Conservation (phyloP, 495 filamentous ascomycete species). For the Penicillium bialowiezense region DNA sequence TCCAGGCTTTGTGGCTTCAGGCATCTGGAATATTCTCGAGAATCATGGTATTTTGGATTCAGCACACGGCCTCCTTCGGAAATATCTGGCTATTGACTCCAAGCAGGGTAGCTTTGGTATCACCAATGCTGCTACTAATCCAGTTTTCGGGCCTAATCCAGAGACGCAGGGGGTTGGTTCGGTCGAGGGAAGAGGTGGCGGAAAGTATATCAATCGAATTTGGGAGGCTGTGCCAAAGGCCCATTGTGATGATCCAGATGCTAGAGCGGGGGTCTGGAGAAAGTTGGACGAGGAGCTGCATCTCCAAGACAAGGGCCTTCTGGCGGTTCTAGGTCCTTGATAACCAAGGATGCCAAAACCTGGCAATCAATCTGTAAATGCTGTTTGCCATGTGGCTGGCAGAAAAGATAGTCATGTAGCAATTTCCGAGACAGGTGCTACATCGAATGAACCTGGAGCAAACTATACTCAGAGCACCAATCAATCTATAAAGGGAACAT, state of each 20-base stretch:
- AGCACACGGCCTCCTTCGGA: not conserved
- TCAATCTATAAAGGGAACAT: too few relatives aligned
- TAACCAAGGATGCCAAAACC: not conserved
- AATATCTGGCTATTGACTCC: slow-evolving; percentile 11
- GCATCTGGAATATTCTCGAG: slow-evolving; percentile 13
- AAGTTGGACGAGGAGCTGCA: slow-evolving; percentile 17
- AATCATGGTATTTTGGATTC: not conserved
- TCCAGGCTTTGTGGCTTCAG: slow-evolving; percentile 22
- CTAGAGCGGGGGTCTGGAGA: slow-evolving; percentile 15
- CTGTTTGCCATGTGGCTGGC: too few relatives aligned
- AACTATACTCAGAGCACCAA: too few relatives aligned
- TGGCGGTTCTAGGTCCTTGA: slow-evolving; percentile 5
- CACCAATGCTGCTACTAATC: slow-evolving; percentile 17
- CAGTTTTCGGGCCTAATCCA: slow-evolving; percentile 19
- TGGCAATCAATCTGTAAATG: too few relatives aligned
- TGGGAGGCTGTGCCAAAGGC: slow-evolving; percentile 17
- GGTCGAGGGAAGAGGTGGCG: slow-evolving; percentile 14
- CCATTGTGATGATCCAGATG: slow-evolving; percentile 8
- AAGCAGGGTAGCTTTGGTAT: slow-evolving; percentile 25
- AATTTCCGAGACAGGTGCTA: too few relatives aligned
- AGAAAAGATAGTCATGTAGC: too few relatives aligned
- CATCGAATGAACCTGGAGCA: too few relatives aligned
- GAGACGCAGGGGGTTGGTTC: slow-evolving; percentile 14
- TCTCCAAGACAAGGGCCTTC: slow-evolving; percentile 15
- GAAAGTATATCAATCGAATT: slow-evolving; percentile 28